Evolutionary conservation across 306 rosid species (phyloP), one percentile per base, ranked within the genome.

Genomic region (Citrullus mucosospermus): DNA sequence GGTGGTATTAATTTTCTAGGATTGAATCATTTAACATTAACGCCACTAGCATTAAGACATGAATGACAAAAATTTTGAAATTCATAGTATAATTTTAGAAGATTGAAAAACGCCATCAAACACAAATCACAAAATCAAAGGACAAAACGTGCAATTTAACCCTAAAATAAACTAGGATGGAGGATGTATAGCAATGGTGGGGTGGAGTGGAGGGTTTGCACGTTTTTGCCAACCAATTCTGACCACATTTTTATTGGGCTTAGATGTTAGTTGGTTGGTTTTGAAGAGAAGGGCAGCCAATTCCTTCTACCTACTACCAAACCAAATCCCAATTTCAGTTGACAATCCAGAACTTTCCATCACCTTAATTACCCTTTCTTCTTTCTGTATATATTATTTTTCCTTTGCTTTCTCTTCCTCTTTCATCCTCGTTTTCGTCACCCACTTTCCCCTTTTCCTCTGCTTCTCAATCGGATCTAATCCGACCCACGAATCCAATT

Each of bases 141-240:
- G 36, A 32, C 36, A 2, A 32, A 32, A 32, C 39, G 0, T 36
- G 6, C 0, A 4, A 36, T 4, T 36, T 4, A 5, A 36, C 3
- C 36, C 4, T 32, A 32, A 32, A 32, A 32, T 32, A 8, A 43
- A 10, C 51, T 46, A 46, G 0, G 3, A 46, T 11, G 51, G 51
- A 11, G 54, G 54, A 48, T 48, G 16, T 48, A 1, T 12, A 48
- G 54, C 0, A 16, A 12, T 48, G 54, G 17, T 48, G 54, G 46
- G 54, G 17, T 48, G 54, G 46, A 36, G 39, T 36, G 46, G 54
- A 3, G 50, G 11, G 54, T 48, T 48, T 12, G 38, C 77, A 71
- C 77, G 77, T 71, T 67, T 10, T 44, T 22, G 77, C 77, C 77
- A 71, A 71, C 77, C 77, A 71, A 48, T 48, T 71, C 55, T 43